Evolutionary conservation across 2,329 filamentous ascomycete species (phyloP).

Genomic region (Botryotinia calthae): DNA sequence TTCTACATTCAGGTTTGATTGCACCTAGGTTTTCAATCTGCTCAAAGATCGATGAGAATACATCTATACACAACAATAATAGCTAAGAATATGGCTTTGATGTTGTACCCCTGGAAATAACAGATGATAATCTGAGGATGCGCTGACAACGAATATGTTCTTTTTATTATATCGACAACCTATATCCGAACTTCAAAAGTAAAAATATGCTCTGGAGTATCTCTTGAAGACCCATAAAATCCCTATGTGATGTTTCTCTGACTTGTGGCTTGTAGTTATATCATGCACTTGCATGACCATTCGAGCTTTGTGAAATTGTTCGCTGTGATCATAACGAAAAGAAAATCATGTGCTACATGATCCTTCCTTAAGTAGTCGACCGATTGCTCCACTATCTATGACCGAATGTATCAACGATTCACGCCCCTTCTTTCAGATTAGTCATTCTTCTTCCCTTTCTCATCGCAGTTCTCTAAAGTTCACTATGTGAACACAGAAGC

Average conservation of each 20-base stretch:
- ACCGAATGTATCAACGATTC: neutral
- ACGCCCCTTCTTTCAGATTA: accelerated
- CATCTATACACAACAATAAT: neutral
- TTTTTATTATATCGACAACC: neutral
- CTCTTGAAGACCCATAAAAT: neutral
- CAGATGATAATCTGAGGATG: accelerated
- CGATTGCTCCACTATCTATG: neutral
- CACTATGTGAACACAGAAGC: neutral
- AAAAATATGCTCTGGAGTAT: neutral
- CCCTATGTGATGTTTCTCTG: accelerated
- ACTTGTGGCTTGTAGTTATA: neutral
- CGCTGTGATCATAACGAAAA: neutral
- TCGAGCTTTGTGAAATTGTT: neutral
- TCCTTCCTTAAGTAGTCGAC: neutral
- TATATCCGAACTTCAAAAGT: neutral
- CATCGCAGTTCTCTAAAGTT: neutral
- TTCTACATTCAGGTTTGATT: neutral
- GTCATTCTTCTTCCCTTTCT: too few relatives aligned
- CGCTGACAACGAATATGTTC: neutral
- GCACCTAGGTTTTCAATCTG: accelerated
- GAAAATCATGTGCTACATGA: neutral
- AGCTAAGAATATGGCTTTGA: neutral
- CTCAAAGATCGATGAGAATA: neutral
- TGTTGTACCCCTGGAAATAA: neutral
- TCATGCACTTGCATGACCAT: neutral